Base-by-base conservation (phyloP, 2,329 filamentous ascomycete genomes). In the Knoxdaviesia capensis region DNA sequence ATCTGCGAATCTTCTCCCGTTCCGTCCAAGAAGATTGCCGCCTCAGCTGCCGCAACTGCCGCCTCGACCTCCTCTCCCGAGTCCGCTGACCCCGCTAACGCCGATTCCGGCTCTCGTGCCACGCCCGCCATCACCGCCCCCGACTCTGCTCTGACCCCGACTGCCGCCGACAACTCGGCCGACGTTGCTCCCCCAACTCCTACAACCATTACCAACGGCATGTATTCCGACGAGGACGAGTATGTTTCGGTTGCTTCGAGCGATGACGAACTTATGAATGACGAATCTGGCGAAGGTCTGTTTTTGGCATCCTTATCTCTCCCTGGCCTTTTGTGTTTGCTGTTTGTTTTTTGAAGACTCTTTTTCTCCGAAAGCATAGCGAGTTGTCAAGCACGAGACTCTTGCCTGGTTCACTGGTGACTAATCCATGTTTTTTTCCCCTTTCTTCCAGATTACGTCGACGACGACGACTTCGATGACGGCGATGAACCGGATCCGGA, bases 141-240 rank as follows among this genome's bases (percentile, higher is more conserved):
- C 6, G 32, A 11, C 11, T n/a, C 30, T 8, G 29, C 11, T 20
- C 30, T 30, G 31, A 28, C 31, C 30, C 20, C 33, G 32, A n/a
- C 34, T 63, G 37, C 68, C 71, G 36, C 74, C 75, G 28, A 70
- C 71, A 10, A 73, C 71, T 5, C 69, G 72, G 31, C 58, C 69
- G 45, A 77, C 72, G 40, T 63, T 39, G 30, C 34, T 28, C 37
- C 41, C 35, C 40, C 41, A 36, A 42, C 37, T 10, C 36, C 37
- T 11, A 44, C 34, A 31, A 38, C 58, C n/a, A 54, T 55, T 28
- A 66, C 62, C 41, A 64, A 64, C 58, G 72, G 66, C 48, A 94
- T 94, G 87, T 86, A 94, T 63, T 94, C 87, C 6, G 88, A 96
- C 52, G 86, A 94, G 54, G 88, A 94, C 46, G 87, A 87, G 59